A percentile compares a stretch with the other conserved stretches of the same genome.
phyloP scores from a whole-genome alignment of 2,329 filamentous ascomycete species.

The Phialocephala subalpina region DNA sequence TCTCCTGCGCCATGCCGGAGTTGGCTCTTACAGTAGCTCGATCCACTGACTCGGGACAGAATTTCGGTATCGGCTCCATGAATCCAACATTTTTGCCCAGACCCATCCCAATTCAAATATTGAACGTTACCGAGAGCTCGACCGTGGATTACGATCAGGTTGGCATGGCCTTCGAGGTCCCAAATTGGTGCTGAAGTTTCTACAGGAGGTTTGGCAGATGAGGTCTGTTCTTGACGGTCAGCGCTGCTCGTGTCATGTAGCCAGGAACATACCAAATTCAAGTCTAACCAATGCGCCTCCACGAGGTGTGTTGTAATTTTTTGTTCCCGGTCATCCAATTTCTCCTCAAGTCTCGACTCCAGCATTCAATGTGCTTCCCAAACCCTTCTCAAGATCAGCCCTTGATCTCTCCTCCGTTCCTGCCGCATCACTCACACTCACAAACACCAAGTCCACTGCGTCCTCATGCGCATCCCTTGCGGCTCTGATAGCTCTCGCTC shows the following conservation, averaged over 20 bases:
- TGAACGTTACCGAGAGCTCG: background rate
- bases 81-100: background rate
- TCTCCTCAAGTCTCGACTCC: background rate
- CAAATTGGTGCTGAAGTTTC: background rate
- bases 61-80: background rate
- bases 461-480: constrained; percentile 3
- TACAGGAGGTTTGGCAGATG: background rate
- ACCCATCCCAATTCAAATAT: background rate
- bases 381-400: constrained; percentile 24
- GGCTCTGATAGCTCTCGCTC: background rate
- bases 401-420: background rate
- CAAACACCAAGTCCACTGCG: constrained; percentile 8
- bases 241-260: background rate
- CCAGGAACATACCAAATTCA: background rate
- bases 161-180: background rate
- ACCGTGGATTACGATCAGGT: background rate
- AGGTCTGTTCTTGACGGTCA: background rate
- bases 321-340: background rate
- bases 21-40: background rate
- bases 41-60: background rate
- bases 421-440: constrained; percentile 19
- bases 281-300: background rate
- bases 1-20: background rate
- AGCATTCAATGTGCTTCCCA: constrained; percentile 10
- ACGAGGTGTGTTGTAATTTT: background rate